A percentile compares a stretch with the other conserved stretches of the same genome.
Evolutionary conservation across 495 filamentous ascomycete genomes (phyloP).

Genomic region (Penicillium mononematosum): DNA sequence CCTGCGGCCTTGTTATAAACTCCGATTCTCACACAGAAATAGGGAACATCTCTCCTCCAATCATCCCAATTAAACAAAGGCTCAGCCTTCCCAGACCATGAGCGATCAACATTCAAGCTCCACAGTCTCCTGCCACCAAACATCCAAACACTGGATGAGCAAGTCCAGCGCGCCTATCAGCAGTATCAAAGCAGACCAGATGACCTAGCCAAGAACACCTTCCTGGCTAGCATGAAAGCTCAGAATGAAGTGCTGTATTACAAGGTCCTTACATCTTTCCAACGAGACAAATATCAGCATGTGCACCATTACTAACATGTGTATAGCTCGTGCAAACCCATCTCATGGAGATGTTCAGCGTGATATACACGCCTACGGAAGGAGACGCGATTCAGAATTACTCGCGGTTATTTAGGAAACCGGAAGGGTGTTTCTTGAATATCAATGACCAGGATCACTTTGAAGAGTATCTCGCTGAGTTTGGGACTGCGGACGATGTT

Average conservation of each 20-base stretch:
- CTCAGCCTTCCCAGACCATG: conserved; percentile 67
- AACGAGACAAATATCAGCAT: not conserved
- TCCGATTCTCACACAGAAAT: not conserved
- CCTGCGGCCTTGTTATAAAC: not conserved
- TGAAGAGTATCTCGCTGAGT: conserved; percentile 62
- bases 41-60: conserved; percentile 64
- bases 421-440: conserved; percentile 68
- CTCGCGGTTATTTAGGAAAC: conserved; percentile 72
- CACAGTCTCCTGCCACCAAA: conserved; percentile 69
- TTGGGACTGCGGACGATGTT: conserved; percentile 68
- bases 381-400: conserved; percentile 89
- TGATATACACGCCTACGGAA: conserved; percentile 90
- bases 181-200: conserved; percentile 64
- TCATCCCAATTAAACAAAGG: conserved; percentile 81
- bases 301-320: not conserved
- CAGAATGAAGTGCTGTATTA: conserved; percentile 61
- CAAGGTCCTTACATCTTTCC: conserved; percentile 15
- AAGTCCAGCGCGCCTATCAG: conserved; percentile 73
- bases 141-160: conserved; percentile 77
- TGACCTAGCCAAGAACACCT: conserved; percentile 76
- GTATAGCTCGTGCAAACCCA: conserved; percentile 60
- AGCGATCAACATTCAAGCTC: conserved; percentile 67
- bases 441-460: conserved; percentile 54
- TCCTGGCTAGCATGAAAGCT: conserved; percentile 74
- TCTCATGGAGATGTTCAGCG: conserved; percentile 80